Evolutionary conservation across 345 rosid genomes (phyloP).

Genomic region (Acer campestre): DNA sequence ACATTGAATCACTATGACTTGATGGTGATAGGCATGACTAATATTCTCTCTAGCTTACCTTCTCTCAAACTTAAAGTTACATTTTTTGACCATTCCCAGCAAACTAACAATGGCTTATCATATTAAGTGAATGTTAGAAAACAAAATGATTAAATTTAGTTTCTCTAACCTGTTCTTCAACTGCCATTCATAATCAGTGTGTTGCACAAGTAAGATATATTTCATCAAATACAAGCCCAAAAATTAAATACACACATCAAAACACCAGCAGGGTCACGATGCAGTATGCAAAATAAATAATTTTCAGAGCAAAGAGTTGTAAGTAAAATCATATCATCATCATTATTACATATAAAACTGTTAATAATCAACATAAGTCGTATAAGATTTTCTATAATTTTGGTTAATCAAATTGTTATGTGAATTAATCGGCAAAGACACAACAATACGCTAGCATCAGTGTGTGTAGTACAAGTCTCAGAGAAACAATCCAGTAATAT

Average conservation of each 20-base stretch:
- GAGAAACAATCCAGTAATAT: not conserved
- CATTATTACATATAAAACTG: not conserved
- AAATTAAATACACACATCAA: not conserved
- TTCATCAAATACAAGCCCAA: not conserved
- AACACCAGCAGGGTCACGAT: not conserved
- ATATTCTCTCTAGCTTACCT: not conserved
- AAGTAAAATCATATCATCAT: not conserved
- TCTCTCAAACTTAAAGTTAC: too few relatives aligned
- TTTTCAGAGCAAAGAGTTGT: not conserved
- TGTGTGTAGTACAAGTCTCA: not conserved
- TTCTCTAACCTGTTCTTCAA: not conserved
- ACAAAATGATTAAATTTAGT: not conserved
- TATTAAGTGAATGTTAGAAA: too few relatives aligned
- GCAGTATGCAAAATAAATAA: not conserved
- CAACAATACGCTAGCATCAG: not conserved
- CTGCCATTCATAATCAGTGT: not conserved
- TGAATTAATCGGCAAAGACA: not conserved
- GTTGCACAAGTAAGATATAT: not conserved
- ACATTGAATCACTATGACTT: not conserved
- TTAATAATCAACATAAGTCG: not conserved
- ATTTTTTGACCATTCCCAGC: too few relatives aligned
- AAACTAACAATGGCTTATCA: too few relatives aligned
- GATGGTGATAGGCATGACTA: not conserved
- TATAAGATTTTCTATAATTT: too few relatives aligned
- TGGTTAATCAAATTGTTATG: not conserved